Base-by-base conservation (phyloP, 345 rosid genomes). In the Euphorbia lathyris region DNA sequence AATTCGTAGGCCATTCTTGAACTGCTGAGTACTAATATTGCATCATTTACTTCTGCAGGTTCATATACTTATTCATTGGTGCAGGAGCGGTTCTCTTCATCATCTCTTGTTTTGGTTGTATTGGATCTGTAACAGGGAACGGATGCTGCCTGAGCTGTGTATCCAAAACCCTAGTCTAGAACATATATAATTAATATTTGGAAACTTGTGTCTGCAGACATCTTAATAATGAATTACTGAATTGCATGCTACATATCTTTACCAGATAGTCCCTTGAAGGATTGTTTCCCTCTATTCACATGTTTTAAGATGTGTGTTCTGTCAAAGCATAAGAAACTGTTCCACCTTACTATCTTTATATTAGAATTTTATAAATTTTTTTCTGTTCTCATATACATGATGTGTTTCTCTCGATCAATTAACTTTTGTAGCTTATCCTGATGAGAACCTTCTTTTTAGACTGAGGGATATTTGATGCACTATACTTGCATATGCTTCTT, bases 131-230 rank as follows among this genome's bases (percentile, higher is more conserved):
- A 62, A 78, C 91, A n/a, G 71, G 95, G 75, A 96, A 85, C 29
- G 87, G 92, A 58, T 96, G 99, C 88, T 96, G 99, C 85, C 78
- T 96, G 82, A 71, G 85, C 78, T 96, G 91, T 81, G 99, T 96
- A 96, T 96, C 99, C 98, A 86, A 10, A 62, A 71, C 66, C 6
- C 11, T 36, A 32, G 20, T 63, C 27, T 34, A 14, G 20, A 45
- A 50, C n/a, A 45, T 19, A 66, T 10, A 27, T 48, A 53, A 38
- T 51, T 19, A n/a, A 32, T 72, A 30, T 30, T 43, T 10, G n/a
- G 16, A 23, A 61, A 47, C 29, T 42, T 67, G 38, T 57, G 22
- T 25, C 9, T n/a, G 48, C 57, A n/a, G 17, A 14, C 23, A 65
- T 26, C 34, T 45, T 64, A 22, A 45, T 30, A 9, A 69, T 68